Percentiles rank a stretch among this genome's conserved stretches.
phyloP scores from a whole-genome alignment of 1,139 yeast genomes.

The Neolecta irregularis region DNA sequence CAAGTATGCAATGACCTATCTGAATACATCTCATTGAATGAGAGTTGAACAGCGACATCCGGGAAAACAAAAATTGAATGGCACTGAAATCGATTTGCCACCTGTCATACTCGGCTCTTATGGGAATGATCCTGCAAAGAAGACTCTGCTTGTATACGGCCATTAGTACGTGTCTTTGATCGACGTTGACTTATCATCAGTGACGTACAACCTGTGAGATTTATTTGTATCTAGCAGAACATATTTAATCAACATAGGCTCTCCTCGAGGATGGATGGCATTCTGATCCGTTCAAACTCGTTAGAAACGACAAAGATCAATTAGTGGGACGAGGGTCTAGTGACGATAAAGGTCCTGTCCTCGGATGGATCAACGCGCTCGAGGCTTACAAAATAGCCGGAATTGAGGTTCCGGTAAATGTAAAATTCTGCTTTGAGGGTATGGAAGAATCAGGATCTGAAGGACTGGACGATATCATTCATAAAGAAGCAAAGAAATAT shows the following conservation, averaged over 20 bases:
- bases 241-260: no score
- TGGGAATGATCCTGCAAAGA: conserved; percentile 66
- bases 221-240: no score
- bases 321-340: conserved; percentile 87
- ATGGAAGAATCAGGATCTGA: conserved; percentile 97
- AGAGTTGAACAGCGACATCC: conserved; percentile 54
- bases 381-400: conserved; percentile 80
- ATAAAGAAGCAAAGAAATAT: conserved; percentile 58
- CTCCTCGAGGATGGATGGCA: conserved; percentile 84
- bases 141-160: conserved; percentile 82
- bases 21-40: no score
- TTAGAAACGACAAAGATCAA: conserved; percentile 32
- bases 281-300: conserved; percentile 72
- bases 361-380: conserved; percentile 88
- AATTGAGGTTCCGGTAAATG: conserved; percentile 81
- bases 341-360: conserved; percentile 95
- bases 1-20: no score
- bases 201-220: no score
- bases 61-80: conserved; percentile 72
- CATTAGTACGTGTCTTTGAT: no score
- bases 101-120: conserved; percentile 82
- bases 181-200: no score
- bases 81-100: conserved; percentile 57
- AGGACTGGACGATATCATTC: conserved; percentile 74
- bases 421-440: conserved; percentile 89